Conservation (phyloP, 169 alveolate species). For the Cyclospora cayetanensis region DNA sequence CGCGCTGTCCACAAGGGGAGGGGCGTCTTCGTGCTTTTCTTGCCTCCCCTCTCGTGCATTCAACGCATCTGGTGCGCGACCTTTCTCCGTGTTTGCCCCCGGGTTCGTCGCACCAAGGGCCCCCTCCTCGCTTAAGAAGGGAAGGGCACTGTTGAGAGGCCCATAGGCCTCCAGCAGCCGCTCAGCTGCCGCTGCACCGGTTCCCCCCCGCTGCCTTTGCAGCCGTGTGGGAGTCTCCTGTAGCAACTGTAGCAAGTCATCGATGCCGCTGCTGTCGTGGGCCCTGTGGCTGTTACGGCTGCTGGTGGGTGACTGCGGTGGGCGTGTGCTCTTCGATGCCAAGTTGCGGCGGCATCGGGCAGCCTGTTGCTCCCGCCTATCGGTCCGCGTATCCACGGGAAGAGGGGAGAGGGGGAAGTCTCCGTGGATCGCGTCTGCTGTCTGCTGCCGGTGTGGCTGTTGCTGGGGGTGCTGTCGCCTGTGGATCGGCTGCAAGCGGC, state of each 20-base stretch:
- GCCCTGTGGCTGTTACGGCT: background rate
- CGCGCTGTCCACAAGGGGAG: background rate
- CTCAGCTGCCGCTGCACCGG: background rate
- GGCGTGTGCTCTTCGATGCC: background rate
- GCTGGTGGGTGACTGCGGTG: background rate
- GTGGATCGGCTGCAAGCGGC: background rate
- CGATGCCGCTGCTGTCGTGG: background rate
- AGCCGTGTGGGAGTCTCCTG: background rate
- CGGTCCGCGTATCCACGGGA: background rate
- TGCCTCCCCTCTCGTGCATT: background rate
- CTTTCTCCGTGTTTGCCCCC: background rate
- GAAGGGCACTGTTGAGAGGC: background rate
- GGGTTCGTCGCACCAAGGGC: too few species aligned
- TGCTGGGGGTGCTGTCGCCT: background rate
- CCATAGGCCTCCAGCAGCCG: slow-evolving; percentile 18
- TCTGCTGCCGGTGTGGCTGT: slow-evolving; percentile 15
- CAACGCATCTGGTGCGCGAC: background rate
- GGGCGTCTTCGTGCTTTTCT: background rate
- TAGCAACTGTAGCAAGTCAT: background rate
- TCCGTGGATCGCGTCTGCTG: background rate
- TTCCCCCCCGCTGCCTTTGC: slow-evolving; percentile 16
- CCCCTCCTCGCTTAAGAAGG: background rate
- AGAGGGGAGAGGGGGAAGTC: background rate
- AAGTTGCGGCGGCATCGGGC: background rate
- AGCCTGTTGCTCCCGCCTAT: background rate